A percentile compares a stretch with the other conserved stretches of the same genome.
Conservation (phyloP, 73 alveolate genomes). For the Paramecium sexaurelia region DNA sequence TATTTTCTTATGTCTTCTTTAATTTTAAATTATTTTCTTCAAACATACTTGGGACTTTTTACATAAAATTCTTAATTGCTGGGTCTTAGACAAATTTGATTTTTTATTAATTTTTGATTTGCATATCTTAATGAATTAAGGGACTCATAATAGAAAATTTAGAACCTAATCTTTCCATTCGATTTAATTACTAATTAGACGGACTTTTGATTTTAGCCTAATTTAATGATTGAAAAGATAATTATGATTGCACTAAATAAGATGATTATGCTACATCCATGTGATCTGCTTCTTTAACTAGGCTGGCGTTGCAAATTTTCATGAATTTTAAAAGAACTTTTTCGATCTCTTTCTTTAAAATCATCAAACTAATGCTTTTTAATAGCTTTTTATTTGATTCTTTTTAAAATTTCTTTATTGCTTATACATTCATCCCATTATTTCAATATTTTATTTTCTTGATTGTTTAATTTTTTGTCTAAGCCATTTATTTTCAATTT, state of each 20-base stretch:
- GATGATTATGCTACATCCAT: not conserved
- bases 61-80: not conserved
- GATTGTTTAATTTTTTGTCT: not conserved
- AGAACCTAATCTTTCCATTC: not conserved
- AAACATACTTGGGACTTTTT: not conserved
- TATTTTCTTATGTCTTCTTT: not conserved
- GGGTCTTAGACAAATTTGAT: not conserved
- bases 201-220: not conserved
- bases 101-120: not conserved
- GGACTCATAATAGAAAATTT: constrained; percentile 13
- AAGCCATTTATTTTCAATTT: not conserved
- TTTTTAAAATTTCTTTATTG: not conserved
- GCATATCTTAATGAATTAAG: not conserved
- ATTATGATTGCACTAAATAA: not conserved
- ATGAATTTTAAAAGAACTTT: not conserved
- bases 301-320: not conserved
- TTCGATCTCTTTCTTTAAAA: not conserved
- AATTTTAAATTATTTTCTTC: not conserved
- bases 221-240: not conserved
- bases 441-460: constrained; percentile 16
- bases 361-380: not conserved
- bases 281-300: not conserved
- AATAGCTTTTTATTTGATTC: not conserved
- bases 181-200: not conserved
- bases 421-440: constrained; percentile 48